phyloP scores from a whole-genome alignment of 2,329 filamentous ascomycete genomes.

The Penicillium vulpinum region DNA sequence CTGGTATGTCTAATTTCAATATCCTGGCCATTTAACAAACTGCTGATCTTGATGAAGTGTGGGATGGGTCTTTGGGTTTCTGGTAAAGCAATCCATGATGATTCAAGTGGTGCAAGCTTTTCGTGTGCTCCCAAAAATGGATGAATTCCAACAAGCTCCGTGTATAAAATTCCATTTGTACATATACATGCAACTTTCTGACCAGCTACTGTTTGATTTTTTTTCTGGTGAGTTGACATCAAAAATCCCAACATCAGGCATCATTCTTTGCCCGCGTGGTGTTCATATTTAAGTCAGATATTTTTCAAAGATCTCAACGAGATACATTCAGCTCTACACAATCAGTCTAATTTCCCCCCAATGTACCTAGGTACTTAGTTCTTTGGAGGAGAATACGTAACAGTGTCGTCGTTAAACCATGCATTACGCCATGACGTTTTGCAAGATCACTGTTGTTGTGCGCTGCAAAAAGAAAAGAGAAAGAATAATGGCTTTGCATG shows the following conservation, averaged over 20 bases:
- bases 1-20: background rate
- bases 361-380: background rate
- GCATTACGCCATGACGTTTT: slow-evolving; percentile 1
- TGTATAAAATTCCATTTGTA: background rate
- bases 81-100: slow-evolving; percentile 18
- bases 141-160: background rate
- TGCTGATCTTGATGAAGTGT: background rate
- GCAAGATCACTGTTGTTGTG: background rate
- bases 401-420: background rate
- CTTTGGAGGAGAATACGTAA: background rate
- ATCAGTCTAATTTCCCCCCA: too few relatives aligned
- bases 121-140: slow-evolving; percentile 5
- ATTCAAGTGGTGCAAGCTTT: slow-evolving; percentile 13
- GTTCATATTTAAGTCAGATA: background rate
- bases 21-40: background rate
- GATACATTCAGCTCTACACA: background rate
- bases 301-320: background rate
- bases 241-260: too few relatives aligned
- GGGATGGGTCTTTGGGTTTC: slow-evolving; percentile 22
- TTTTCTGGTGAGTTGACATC: background rate
- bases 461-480: background rate
- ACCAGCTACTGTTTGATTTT: background rate
- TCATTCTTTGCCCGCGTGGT: background rate
- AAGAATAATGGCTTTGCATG: too few relatives aligned
- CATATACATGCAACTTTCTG: background rate